These are phyloP conservation scores for Sporothrix pseudoabietina DNA, from an alignment of 2,329 filamentous ascomycete genomes.

Conservation along the genomic window DNA sequence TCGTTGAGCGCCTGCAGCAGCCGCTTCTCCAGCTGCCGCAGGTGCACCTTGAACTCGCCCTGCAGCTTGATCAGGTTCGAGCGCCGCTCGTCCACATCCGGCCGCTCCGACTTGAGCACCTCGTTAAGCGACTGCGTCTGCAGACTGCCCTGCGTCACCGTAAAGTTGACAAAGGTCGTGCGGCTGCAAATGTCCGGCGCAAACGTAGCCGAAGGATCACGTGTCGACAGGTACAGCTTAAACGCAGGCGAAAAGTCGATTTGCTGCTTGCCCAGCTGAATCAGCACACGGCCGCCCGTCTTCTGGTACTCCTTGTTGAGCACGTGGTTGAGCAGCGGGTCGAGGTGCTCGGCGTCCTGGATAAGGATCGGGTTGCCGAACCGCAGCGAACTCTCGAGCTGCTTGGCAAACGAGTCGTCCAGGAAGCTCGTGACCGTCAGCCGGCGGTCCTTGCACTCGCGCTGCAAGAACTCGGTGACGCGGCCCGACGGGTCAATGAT, in stretches of 20 bases:
- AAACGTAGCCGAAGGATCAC: conserved; percentile 92
- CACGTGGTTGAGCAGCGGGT: conserved; percentile 96
- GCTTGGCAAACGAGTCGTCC: conserved; percentile 97
- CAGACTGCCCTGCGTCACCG: conserved; percentile 96
- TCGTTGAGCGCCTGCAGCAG: conserved; percentile 94
- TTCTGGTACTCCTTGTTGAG: conserved; percentile 99
- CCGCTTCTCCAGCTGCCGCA: conserved; percentile 91
- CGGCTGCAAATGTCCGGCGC: conserved; percentile 96
- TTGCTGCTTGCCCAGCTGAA: conserved; percentile 97
- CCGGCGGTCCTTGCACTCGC: conserved; percentile 81
- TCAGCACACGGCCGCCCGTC: conserved; percentile 95
- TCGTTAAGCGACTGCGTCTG: conserved; percentile 98
- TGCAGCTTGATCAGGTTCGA: conserved; percentile 98
- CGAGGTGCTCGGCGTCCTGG: conserved; percentile 94
- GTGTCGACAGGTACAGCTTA: conserved; percentile 90
- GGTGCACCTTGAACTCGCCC: conserved; percentile 98
- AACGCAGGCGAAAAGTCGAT: conserved; percentile 98
- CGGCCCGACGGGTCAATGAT: conserved; percentile 97
- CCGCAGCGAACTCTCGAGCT: conserved; percentile 91
- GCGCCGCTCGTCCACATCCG: conserved; percentile 92
- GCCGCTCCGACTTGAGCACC: conserved; percentile 93
- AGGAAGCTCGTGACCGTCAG: conserved; percentile 97
- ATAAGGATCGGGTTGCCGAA: conserved; percentile 99
- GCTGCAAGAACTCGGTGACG: conserved; percentile 91
- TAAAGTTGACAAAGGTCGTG: conserved; percentile 99